Percentiles rank a stretch among this genome's conserved stretches.
These are phyloP conservation scores for Lotmaria passim DNA, from an alignment of 208 protist genomes.

Conservation along the genomic window DNA sequence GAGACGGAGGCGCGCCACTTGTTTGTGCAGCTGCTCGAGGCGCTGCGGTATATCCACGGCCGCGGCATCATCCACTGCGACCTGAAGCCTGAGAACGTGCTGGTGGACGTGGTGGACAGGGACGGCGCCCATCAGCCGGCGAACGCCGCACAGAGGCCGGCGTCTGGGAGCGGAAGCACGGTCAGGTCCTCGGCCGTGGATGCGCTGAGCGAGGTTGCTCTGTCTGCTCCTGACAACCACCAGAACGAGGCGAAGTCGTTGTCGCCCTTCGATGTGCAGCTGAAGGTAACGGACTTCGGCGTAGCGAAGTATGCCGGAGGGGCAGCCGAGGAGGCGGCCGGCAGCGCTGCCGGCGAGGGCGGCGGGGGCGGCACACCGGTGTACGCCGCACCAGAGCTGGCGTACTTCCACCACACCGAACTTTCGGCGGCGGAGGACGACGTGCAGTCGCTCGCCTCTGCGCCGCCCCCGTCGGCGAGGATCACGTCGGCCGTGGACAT, in stretches of 20 bases:
- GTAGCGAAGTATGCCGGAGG: conserved; percentile 63
- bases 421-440: background rate
- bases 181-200: too few species aligned
- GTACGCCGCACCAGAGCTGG: conserved; percentile 80
- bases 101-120: conserved; percentile 51
- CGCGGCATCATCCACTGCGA: conserved; percentile 97
- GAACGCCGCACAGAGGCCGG: background rate
- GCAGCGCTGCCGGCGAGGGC: conserved; percentile 9
- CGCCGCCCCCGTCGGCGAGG: background rate
- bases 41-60: conserved; percentile 65
- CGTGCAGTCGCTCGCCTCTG: background rate
- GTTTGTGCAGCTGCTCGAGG: conserved; percentile 75
- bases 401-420: background rate
- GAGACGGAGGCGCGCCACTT: conserved; percentile 65
- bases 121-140: background rate
- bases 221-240: conserved; percentile 48
- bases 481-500: conserved; percentile 56
- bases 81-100: conserved; percentile 97
- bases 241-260: conserved; percentile 42
- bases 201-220: background rate
- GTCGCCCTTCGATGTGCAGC: conserved; percentile 46
- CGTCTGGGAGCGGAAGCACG: background rate
- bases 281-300: conserved; percentile 86
- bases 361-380: conserved; percentile 51
- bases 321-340: conserved; percentile 10